Evolutionary conservation across 805 yeast species (phyloP).

Genomic region (Candida pseudoglaebosa): DNA sequence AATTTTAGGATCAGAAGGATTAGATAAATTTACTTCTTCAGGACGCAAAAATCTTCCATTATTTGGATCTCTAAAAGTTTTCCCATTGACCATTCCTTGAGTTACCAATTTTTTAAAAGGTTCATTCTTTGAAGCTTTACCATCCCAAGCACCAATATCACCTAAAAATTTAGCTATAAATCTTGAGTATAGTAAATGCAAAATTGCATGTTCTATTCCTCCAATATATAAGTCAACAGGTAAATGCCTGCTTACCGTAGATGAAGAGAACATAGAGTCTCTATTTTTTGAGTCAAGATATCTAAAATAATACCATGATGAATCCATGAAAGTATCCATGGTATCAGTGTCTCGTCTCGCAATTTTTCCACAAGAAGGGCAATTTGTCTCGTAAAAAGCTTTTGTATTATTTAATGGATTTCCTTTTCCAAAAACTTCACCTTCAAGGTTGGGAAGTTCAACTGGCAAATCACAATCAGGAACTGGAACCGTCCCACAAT

Average conservation of each 20-base stretch:
- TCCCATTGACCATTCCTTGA: constrained; percentile 98
- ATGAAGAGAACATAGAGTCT: constrained; percentile 45
- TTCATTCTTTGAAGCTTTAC: constrained; percentile 57
- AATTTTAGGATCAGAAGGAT: constrained; percentile 42
- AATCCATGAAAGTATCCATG: constrained; percentile 98
- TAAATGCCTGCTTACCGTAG: constrained; percentile 37
- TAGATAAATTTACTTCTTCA: constrained; percentile 55
- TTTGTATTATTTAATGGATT: constrained; percentile 53
- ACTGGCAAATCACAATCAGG: constrained; percentile 88
- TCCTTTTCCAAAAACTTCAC: constrained; percentile 62
- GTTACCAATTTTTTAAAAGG: constrained; percentile 80
- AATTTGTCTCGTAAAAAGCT: constrained; percentile 66
- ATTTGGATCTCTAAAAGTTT: constrained; percentile 68
- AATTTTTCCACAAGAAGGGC: constrained; percentile 74
- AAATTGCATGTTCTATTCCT: constrained; percentile 94
- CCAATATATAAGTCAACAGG: constrained; percentile 93
- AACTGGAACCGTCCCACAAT: constrained; percentile 89
- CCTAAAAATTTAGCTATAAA: constrained; percentile 79
- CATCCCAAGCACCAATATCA: constrained; percentile 66
- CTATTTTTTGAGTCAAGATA: constrained; percentile 71
- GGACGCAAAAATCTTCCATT: constrained; percentile 77
- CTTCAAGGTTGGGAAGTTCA: constrained; percentile 58
- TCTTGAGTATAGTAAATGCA: constrained; percentile 83
- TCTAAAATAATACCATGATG: constrained; percentile 94
- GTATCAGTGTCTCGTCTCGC: constrained; percentile 87